phyloP scores from a whole-genome alignment of 2,329 filamentous ascomycete species.

The Penicillium sp. region DNA sequence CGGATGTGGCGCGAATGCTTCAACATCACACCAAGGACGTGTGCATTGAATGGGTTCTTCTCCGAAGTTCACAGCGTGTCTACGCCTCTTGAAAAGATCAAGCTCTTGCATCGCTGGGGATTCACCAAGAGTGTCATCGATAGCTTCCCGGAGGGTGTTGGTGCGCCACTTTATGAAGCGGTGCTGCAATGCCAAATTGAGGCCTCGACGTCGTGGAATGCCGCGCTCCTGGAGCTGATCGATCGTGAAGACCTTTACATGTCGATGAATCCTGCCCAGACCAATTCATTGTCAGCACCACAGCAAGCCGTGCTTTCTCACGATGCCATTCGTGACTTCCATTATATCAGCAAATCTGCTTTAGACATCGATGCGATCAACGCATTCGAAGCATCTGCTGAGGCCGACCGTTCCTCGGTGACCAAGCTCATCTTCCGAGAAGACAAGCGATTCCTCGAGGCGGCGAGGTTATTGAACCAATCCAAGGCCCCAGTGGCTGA shows the following conservation, averaged over 20 bases:
- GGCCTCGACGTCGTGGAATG: constrained; percentile 75
- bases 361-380: constrained; percentile 53
- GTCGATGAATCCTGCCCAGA: constrained; percentile 56
- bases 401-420: constrained; percentile 78
- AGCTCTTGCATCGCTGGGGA: constrained; percentile 70
- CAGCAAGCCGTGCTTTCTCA: constrained; percentile 57
- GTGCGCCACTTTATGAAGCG: constrained; percentile 76
- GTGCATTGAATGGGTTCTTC: constrained; percentile 70
- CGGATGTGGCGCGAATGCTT: constrained; percentile 41
- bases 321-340: constrained; percentile 71
- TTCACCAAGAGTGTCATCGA: constrained; percentile 68
- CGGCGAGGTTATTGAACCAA: constrained; percentile 80
- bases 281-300: constrained; percentile 34
- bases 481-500: constrained; percentile 77
- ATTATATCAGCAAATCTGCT: constrained; percentile 65
- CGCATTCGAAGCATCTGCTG: constrained; percentile 74
- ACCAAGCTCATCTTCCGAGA: constrained; percentile 88
- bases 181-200: constrained; percentile 82
- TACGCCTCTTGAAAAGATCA: constrained; percentile 65
- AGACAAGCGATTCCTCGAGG: constrained; percentile 86
- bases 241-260: constrained; percentile 78
- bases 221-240: constrained; percentile 70
- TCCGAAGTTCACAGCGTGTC: constrained; percentile 53
- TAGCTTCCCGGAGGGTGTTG: constrained; percentile 81
- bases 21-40: constrained; percentile 62